Evolutionary conservation across 75 land plant genomes (phyloP).

Genomic region (Pinus albicaulis): DNA sequence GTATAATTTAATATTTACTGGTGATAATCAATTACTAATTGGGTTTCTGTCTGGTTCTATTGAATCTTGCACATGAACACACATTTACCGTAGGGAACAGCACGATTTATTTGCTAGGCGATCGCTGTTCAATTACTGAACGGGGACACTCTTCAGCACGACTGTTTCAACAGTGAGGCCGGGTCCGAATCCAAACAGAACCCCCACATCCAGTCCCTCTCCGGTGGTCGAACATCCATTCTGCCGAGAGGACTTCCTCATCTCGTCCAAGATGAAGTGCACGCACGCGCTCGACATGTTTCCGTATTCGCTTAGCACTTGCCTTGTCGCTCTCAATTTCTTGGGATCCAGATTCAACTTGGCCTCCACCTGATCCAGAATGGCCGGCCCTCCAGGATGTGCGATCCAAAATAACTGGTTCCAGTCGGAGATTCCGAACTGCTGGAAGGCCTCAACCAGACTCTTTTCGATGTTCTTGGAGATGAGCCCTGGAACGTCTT

Average conservation of each 20-base stretch:
- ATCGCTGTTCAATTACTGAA: background rate
- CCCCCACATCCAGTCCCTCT: slow-evolving; percentile 43
- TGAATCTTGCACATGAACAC: too few relatives aligned
- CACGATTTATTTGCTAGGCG: too few relatives aligned
- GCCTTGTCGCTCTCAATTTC: background rate
- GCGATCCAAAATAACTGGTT: slow-evolving; percentile 9
- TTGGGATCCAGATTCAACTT: too few relatives aligned
- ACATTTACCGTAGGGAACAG: too few relatives aligned
- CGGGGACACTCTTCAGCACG: slow-evolving; percentile 22
- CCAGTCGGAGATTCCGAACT: slow-evolving; percentile 3
- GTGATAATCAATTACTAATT: too few relatives aligned
- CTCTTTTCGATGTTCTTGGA: too few relatives aligned
- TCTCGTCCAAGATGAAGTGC: slow-evolving; percentile 34
- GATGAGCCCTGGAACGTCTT: background rate
- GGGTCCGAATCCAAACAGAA: slow-evolving; percentile 13
- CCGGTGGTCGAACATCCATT: slow-evolving; percentile 30
- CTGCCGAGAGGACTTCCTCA: slow-evolving; percentile 20
- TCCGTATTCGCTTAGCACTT: background rate
- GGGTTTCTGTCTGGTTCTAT: too few relatives aligned
- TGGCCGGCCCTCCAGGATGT: too few relatives aligned
- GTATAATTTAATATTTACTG: too few relatives aligned
- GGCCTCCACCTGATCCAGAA: too few relatives aligned
- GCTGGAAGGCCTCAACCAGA: background rate
- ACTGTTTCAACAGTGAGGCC: slow-evolving; percentile 54
- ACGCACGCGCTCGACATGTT: slow-evolving; percentile 18